A percentile compares a stretch with the other conserved stretches of the same genome.
phyloP scores from a whole-genome alignment of 305 asterid genomes.

The Nicotiana rustica region DNA sequence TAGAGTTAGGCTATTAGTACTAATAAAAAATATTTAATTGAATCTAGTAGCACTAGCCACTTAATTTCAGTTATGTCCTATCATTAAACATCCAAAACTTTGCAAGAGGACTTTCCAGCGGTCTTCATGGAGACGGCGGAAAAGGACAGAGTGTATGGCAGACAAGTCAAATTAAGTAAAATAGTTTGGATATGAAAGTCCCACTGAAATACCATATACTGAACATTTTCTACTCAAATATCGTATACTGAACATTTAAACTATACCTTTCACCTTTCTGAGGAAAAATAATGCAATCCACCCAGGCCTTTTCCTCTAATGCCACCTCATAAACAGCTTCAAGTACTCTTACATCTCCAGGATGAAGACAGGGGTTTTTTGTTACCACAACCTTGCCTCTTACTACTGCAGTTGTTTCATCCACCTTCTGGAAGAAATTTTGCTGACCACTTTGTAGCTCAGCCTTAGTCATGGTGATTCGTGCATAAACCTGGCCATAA shows the following conservation, averaged over 20 bases:
- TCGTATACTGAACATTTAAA: neutral
- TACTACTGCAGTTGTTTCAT: conserved; percentile 63
- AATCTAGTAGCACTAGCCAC: conserved; percentile 25
- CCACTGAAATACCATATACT: neutral
- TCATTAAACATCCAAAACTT: conserved; percentile 13
- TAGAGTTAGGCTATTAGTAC: conserved; percentile 9
- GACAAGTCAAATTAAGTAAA: neutral
- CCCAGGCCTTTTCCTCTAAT: conserved; percentile 58
- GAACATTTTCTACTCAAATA: conserved; percentile 28
- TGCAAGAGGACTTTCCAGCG: neutral
- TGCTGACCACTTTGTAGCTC: conserved; percentile 58
- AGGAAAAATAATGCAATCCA: conserved; percentile 90
- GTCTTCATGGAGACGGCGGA: conserved; percentile 26
- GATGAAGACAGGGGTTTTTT: conserved; percentile 94
- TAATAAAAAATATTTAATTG: neutral
- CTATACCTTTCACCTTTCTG: conserved; percentile 85
- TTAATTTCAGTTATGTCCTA: conserved; percentile 16
- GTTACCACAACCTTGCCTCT: conserved; percentile 85
- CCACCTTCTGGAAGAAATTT: conserved; percentile 56
- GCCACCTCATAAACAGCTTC: conserved; percentile 75
- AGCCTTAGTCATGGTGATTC: conserved; percentile 64
- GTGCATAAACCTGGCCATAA: conserved; percentile 82
- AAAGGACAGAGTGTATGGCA: neutral
- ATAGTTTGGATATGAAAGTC: conserved; percentile 20
- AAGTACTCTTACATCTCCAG: conserved; percentile 87